Base-by-base conservation (phyloP, 768 basidiomycete genomes). In the Strobilomyces echinocephalus region DNA sequence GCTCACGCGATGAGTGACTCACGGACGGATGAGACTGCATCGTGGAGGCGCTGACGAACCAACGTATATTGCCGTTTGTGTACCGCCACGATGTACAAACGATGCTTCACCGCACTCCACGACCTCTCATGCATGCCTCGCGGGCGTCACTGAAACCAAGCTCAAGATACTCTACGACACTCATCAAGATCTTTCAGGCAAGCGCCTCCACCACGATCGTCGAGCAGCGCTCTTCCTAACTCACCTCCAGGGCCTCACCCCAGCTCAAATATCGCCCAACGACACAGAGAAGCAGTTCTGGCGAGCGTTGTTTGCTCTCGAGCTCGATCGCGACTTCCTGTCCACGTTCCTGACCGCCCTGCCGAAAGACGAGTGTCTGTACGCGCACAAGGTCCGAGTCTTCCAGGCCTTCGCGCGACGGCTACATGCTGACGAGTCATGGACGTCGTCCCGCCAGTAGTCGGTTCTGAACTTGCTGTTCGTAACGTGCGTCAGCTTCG, bases 311-410 rank as follows among this genome's bases (percentile, higher is more conserved):
- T 73, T 87, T 28, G 65, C 73, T 28, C 71, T 85, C 40, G 77
- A 81, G 1, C 73, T 82, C 5, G 79, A 87, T 56, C 69, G 69
- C 8, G 67, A 71, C 15, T 82, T 75, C 55, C 65, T 83, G 28
- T 66, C 66, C 49, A 60, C 60, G 20, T 71, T 75, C 56, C 58
- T 86, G 3, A 61, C 65, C 21, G 64, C 67, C 20, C 35, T 80
- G 11, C 60, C 76, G 15, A 84, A 79, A 49, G 79, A 81, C 12
- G 73, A 71, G 7, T 85, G 77, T 61, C 53, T 83, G 14, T 73
- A 74, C 3, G 54, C 56, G 26, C 66, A 77, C 46, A 85, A 84
- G 79, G 84, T 84, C 60, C 54, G 67, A 49, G 6, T 18, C 26
- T 20, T 39, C 12, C 10, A 36, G 28, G 3, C 47, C 20, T 2